These are phyloP conservation scores for Ophiostoma angusticollis DNA, from an alignment of 2,329 filamentous ascomycete genomes.

Conservation along the genomic window DNA sequence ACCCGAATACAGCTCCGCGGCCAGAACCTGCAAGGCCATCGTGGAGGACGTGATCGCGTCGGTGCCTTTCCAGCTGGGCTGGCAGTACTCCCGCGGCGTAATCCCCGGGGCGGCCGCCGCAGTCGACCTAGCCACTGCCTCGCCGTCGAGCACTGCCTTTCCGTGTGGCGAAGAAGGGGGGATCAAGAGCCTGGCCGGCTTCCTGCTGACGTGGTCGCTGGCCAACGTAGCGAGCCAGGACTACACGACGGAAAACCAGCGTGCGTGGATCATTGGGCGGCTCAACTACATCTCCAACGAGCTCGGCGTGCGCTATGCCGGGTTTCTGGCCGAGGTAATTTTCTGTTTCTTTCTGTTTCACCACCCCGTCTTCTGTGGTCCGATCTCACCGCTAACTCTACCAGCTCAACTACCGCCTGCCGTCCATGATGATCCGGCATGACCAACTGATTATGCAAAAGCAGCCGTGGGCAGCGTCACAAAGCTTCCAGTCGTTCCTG, in stretches of 20 bases:
- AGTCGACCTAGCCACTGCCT: neutral
- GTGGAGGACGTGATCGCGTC: conserved; percentile 48
- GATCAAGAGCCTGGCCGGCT: conserved; percentile 43
- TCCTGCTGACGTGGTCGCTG: conserved; percentile 48
- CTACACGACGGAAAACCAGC: conserved; percentile 45
- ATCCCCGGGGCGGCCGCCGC: neutral
- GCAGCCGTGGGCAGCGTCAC: conserved; percentile 25
- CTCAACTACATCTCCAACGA: conserved; percentile 41
- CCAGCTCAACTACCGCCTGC: conserved; percentile 44
- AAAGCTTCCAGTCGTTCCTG: conserved; percentile 25
- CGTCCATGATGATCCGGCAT: conserved; percentile 48
- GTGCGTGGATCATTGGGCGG: conserved; percentile 41
- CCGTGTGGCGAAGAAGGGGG: conserved; percentile 36
- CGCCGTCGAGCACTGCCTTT: conserved; percentile 24
- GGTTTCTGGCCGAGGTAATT: conserved; percentile 40
- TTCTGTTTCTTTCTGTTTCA: neutral
- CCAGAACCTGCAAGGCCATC: conserved; percentile 35
- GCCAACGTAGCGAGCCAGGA: conserved; percentile 42
- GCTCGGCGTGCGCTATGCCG: conserved; percentile 45
- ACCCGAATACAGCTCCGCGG: conserved; percentile 45
- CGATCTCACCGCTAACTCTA: neutral
- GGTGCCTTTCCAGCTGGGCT: conserved; percentile 49
- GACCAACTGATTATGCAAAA: conserved; percentile 36
- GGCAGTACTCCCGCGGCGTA: conserved; percentile 33
- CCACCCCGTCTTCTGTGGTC: neutral